phyloP scores from a whole-genome alignment of 306 rosid species.

The Medicago lupulina region DNA sequence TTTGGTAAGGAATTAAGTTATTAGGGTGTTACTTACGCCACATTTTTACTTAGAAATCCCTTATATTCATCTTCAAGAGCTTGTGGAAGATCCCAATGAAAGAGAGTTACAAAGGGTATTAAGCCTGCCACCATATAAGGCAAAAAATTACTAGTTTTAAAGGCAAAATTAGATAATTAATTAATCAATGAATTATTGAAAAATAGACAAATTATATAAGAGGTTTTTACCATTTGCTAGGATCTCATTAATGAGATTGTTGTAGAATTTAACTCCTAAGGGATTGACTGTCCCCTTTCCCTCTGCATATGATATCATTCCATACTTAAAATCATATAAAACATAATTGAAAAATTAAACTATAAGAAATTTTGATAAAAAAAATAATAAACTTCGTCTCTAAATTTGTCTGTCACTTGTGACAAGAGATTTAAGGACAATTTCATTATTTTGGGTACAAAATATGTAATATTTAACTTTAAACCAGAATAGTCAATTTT shows the following conservation, averaged over 20 bases:
- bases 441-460: neutral
- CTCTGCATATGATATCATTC: constrained; percentile 35
- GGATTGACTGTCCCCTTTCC: constrained; percentile 43
- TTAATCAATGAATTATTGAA: neutral
- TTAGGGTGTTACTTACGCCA: constrained; percentile 34
- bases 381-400: too few species aligned
- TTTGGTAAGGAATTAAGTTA: neutral
- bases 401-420: too few species aligned
- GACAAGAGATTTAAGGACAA: too few species aligned
- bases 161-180: neutral
- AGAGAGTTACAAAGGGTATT: constrained; percentile 55
- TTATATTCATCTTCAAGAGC: constrained; percentile 57
- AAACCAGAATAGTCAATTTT: neutral
- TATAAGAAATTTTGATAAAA: neutral
- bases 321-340: neutral
- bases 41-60: constrained; percentile 47
- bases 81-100: constrained; percentile 66
- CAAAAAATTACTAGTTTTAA: constrained; percentile 23
- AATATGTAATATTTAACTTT: neutral
- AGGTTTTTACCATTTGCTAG: constrained; percentile 48
- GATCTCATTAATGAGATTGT: constrained; percentile 55
- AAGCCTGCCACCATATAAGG: constrained; percentile 35
- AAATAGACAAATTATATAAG: neutral
- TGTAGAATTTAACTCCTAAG: constrained; percentile 59
- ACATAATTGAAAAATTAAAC: neutral